Evolutionary conservation across 2,329 filamentous ascomycete genomes (phyloP), one percentile per base, ranked within the genome.

Genomic region (Botrytis byssoidea): DNA sequence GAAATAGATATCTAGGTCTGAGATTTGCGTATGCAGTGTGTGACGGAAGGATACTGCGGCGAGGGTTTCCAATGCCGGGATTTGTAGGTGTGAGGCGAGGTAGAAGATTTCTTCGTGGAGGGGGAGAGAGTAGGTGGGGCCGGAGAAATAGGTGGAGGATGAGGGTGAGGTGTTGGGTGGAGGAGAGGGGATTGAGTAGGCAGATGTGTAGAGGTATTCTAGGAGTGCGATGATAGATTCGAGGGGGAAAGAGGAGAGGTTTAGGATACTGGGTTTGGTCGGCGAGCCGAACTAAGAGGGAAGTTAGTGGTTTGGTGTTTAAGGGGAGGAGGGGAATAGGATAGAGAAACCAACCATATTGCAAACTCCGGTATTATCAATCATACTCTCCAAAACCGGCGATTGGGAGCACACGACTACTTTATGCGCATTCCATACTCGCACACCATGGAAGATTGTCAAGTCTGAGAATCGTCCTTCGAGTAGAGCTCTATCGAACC

Each of bases 391-490:
- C 16, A 79, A 73, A 6, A 78, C 70, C 1, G 74, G 9, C 0
- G 78, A 79, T 71, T 79, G 78, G 2, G 77, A 75, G 37, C 75
- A 77, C 3, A 79, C 74, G 16, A 79, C 71, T 7, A 79, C 75
- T 67, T 76, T 77, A 63, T 79, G 78, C 2, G 78, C 77, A 40
- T 73, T 75, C 78, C 78, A 79, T 48, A 63, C 61, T 6, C 70
- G 73, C 1, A 66, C n/a, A 8, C 74, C 73, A n/a, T 79, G 78
- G 1, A 73, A 66, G 29, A 79, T 74, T 0, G 66, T 77, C 35
- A 79, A 44, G 57, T 79, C 78, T 10, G 78, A 79, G 65, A 76
- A 79, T 55, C 76, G 75, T 40, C 78, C 78, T 10, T 75, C 70
- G 40, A 74, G 29, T 18, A 79, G 74, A 40, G 76, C 77, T 22